Percentiles rank a stretch among this genome's conserved stretches.
phyloP scores from a whole-genome alignment of 345 rosid genomes.

The Eucalyptus marginata region DNA sequence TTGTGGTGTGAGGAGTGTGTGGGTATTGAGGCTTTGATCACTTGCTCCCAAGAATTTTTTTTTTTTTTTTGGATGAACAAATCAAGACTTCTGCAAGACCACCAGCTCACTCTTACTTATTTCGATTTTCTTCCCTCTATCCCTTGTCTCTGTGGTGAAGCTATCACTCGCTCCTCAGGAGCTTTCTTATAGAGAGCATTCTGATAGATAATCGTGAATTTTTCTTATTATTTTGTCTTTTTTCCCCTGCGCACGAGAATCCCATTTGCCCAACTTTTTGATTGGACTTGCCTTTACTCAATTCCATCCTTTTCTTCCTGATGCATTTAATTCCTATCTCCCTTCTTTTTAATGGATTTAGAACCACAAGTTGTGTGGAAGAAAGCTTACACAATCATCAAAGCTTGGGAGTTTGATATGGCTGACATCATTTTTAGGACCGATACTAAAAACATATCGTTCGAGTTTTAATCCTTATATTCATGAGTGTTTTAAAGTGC shows the following conservation, averaged over 20 bases:
- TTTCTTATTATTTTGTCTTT: not conserved
- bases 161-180: not conserved
- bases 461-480: not conserved
- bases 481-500: not conserved
- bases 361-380: not conserved
- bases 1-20: not conserved
- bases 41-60: not conserved
- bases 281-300: not conserved
- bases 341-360: no score
- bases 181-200: not conserved
- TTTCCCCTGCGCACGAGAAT: rapidly evolving
- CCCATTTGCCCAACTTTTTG: not conserved
- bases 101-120: not conserved
- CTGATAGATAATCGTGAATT: not conserved
- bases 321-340: not conserved
- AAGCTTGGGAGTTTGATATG: not conserved
- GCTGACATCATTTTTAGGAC: not conserved
- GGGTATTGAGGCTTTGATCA: not conserved
- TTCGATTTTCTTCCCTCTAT: not conserved
- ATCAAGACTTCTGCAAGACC: not conserved
- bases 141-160: not conserved
- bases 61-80: not conserved
- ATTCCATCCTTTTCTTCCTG: not conserved
- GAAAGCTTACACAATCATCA: not conserved
- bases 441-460: not conserved